A percentile compares a stretch with the other conserved stretches of the same genome.
These are phyloP conservation scores for Brassica nigra DNA, from an alignment of 345 rosid genomes.

Conservation along the genomic window DNA sequence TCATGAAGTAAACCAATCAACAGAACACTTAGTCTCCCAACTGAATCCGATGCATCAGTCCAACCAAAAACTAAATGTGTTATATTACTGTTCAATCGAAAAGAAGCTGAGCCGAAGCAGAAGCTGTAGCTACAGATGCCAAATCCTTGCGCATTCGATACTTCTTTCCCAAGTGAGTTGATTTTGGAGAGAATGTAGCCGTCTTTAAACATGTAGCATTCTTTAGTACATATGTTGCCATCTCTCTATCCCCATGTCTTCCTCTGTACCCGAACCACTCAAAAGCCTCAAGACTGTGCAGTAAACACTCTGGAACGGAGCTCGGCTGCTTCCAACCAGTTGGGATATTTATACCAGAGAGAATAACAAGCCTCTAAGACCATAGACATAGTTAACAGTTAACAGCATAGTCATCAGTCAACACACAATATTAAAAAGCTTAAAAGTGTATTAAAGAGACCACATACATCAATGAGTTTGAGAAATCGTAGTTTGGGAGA, in stretches of 20 bases:
- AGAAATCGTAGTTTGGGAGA: conserved; percentile 11
- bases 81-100: neutral
- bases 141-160: conserved; percentile 16
- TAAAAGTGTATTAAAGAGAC: neutral
- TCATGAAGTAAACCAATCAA: too few relatives aligned
- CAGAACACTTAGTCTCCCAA: too few relatives aligned
- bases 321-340: conserved; percentile 12
- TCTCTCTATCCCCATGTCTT: neutral
- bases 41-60: neutral
- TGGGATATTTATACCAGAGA: neutral
- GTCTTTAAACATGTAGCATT: conserved; percentile 15
- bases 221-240: conserved; percentile 6
- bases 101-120: neutral
- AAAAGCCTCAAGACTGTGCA: conserved; percentile 20
- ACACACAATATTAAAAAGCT: neutral
- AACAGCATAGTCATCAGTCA: neutral
- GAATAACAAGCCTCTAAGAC: neutral
- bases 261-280: conserved; percentile 8
- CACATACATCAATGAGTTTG: conserved; percentile 5
- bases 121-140: conserved; percentile 12
- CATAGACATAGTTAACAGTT: neutral
- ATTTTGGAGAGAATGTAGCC: conserved; percentile 3
- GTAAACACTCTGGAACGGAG: conserved; percentile 11
- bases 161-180: neutral
- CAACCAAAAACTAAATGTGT: too few relatives aligned